Percentiles rank a stretch among this genome's conserved stretches.
Conservation (phyloP, 352 stramenopile species). For the Phytopythium cucurbitacearum region DNA sequence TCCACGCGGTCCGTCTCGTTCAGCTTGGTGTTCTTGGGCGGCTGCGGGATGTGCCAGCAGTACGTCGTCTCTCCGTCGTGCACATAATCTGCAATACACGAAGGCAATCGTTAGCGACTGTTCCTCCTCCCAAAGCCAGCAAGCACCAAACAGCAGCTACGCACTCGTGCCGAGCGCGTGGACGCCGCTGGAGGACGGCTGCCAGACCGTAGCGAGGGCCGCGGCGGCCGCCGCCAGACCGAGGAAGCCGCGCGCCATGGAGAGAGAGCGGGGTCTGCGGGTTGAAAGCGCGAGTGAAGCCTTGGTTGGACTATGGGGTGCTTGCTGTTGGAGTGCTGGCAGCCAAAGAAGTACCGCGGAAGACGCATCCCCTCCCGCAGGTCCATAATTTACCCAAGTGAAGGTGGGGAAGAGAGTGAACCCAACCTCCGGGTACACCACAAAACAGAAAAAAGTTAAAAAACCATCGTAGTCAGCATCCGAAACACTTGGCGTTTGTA, state of each 20-base stretch:
- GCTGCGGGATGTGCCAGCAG: slow-evolving; percentile 49
- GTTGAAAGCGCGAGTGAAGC: too few relatives aligned
- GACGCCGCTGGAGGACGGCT: slow-evolving; percentile 10
- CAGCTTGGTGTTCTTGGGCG: slow-evolving; percentile 32
- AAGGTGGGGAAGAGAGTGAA: too few relatives aligned
- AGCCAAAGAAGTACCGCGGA: too few relatives aligned
- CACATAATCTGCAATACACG: slow-evolving; percentile 25
- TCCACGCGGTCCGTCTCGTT: slow-evolving; percentile 36
- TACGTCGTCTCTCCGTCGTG: slow-evolving; percentile 39
- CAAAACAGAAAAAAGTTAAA: too few relatives aligned
- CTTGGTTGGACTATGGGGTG: too few relatives aligned
- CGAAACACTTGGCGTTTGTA: too few relatives aligned
- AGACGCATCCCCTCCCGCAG: too few relatives aligned
- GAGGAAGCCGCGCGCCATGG: slow-evolving; percentile 16
- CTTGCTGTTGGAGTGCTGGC: too few relatives aligned
- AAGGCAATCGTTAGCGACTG: neutral
- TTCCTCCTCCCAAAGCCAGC: neutral
- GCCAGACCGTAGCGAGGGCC: slow-evolving; percentile 1
- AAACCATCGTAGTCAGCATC: too few relatives aligned
- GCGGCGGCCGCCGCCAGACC: slow-evolving; percentile 6
- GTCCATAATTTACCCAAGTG: too few relatives aligned
- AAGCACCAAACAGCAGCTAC: slow-evolving; percentile 6
- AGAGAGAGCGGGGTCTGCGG: too few relatives aligned
- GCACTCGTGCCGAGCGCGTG: slow-evolving; percentile 42
- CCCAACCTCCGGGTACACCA: too few relatives aligned